Evolutionary conservation across 257 asterid species (phyloP).

Genomic region (Primulina huaijiensis): DNA sequence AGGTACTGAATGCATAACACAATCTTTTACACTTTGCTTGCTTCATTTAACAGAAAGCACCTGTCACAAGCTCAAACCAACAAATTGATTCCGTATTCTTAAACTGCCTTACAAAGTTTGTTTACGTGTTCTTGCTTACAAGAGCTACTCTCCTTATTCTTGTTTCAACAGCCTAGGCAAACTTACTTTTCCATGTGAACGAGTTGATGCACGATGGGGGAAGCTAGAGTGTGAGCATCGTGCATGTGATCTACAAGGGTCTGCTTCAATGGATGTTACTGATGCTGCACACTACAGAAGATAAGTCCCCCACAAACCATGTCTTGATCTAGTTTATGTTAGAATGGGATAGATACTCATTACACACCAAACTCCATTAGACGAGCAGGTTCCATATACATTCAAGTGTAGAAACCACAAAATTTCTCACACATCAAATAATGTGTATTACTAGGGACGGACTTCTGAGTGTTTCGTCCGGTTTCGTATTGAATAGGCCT

Average conservation of each 20-base stretch:
- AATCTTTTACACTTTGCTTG: not conserved
- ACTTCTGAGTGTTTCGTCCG: not conserved
- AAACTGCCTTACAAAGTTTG: not conserved
- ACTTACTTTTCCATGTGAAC: not conserved
- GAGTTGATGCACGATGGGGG: not conserved
- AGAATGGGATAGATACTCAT: not conserved
- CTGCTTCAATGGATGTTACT: slow-evolving; percentile 35
- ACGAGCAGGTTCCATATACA: not conserved
- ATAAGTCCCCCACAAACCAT: not conserved
- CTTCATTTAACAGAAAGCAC: not conserved
- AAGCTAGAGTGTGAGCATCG: not conserved
- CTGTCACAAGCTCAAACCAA: not conserved
- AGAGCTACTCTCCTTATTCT: not conserved
- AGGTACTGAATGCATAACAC: slow-evolving; percentile 44
- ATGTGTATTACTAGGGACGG: not conserved
- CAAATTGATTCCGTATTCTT: not conserved
- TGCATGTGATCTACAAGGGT: slow-evolving; percentile 72
- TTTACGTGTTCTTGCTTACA: not conserved
- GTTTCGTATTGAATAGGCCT: not conserved
- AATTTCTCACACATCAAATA: not conserved
- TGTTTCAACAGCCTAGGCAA: not conserved
- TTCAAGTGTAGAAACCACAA: not conserved
- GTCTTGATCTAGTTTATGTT: not conserved
- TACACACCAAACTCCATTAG: not conserved
- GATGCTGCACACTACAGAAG: slow-evolving; percentile 27